Conservation (phyloP, 2,329 filamentous ascomycete species). For the Plenodomus tracheiphilus region DNA sequence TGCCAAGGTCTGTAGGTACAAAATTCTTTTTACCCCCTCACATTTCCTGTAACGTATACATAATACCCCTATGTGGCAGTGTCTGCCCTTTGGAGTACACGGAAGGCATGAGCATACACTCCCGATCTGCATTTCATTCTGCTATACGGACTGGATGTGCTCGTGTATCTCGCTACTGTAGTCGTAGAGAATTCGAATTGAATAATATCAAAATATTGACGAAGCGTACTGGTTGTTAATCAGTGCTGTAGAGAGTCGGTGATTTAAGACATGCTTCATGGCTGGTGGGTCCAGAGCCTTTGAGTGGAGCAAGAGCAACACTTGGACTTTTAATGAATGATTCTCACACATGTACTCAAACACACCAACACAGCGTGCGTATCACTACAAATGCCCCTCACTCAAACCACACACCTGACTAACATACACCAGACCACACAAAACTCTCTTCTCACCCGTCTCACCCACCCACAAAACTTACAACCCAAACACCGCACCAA, state of each 20-base stretch:
- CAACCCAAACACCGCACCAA: constrained; percentile 20
- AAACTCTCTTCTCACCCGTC: too few relatives aligned
- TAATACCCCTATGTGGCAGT: neutral
- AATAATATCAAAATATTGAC: neutral
- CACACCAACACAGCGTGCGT: too few relatives aligned
- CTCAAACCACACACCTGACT: too few relatives aligned
- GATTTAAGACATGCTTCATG: too few relatives aligned
- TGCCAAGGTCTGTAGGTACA: neutral
- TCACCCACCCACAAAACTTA: too few relatives aligned
- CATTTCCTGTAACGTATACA: neutral
- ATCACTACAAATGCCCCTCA: too few relatives aligned
- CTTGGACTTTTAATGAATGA: too few relatives aligned
- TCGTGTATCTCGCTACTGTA: neutral
- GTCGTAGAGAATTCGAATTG: neutral
- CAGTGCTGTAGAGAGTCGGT: too few relatives aligned
- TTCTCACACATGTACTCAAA: too few relatives aligned
- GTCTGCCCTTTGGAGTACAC: neutral
- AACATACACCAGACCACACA: too few relatives aligned
- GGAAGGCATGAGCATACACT: neutral
- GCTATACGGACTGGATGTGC: neutral
- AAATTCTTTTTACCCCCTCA: neutral
- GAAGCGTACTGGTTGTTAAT: neutral
- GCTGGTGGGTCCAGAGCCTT: too few relatives aligned
- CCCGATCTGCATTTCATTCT: neutral
- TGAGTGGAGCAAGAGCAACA: too few relatives aligned